phyloP scores from a whole-genome alignment of 1,284 basidiomycete species.

The Cutaneotrichosporon sp. region DNA sequence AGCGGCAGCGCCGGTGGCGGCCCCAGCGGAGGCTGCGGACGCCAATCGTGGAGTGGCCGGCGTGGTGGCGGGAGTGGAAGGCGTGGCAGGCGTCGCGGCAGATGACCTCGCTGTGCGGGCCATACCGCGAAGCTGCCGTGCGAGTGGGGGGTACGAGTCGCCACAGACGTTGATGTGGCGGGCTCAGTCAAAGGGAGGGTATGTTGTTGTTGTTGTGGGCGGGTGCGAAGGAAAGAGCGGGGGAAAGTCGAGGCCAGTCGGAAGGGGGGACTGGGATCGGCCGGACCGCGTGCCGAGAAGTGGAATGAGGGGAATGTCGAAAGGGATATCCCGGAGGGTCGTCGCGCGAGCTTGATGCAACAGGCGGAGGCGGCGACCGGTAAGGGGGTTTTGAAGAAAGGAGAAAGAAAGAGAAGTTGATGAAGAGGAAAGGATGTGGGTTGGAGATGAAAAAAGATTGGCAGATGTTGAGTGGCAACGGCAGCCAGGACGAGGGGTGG shows the following conservation, averaged over 20 bases:
- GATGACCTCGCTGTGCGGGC: slow-evolving; percentile 21
- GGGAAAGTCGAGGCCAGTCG: background rate
- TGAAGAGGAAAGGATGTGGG: background rate
- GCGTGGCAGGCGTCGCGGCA: slow-evolving; percentile 21
- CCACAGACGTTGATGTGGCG: background rate
- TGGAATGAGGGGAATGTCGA: background rate
- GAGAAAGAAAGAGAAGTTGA: background rate
- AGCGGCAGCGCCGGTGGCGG: slow-evolving; percentile 10
- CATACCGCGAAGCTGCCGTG: slow-evolving; percentile 23
- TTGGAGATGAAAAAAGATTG: background rate
- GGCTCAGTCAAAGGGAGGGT: background rate
- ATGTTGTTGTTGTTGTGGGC: slow-evolving; percentile 3
- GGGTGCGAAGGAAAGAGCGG: background rate
- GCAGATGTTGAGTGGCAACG: background rate
- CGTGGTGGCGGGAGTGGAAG: slow-evolving; percentile 12
- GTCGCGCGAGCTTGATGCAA: background rate
- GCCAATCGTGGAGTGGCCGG: slow-evolving; percentile 6
- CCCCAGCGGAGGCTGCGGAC: slow-evolving; percentile 9
- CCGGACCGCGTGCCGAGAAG: background rate
- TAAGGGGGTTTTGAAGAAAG: background rate
- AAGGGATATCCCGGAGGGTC: background rate
- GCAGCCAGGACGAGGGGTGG: no score
- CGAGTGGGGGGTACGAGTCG: background rate
- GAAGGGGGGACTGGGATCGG: background rate
- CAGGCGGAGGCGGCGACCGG: background rate